Evolutionary conservation across 768 basidiomycete species (phyloP).

Genomic region (Hygrophoropsis aurantiaca): DNA sequence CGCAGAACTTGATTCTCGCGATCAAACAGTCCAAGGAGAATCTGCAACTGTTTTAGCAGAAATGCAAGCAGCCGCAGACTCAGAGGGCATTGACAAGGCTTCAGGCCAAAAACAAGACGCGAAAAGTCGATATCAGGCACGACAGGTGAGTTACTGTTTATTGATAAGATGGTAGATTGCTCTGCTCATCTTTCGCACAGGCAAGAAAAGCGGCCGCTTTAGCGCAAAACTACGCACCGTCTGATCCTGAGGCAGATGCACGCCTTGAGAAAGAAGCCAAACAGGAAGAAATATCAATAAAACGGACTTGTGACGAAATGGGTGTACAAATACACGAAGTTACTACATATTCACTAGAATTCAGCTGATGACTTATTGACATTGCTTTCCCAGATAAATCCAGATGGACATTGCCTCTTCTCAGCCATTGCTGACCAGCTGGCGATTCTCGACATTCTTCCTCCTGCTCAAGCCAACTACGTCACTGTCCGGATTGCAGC

Average conservation of each 20-base stretch:
- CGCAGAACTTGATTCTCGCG: constrained; percentile 69
- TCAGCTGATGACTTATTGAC: not conserved
- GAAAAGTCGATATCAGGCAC: constrained; percentile 65
- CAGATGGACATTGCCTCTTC: constrained; percentile 96
- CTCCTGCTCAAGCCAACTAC: constrained; percentile 59
- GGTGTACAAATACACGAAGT: constrained; percentile 68
- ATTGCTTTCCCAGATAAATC: constrained; percentile 66
- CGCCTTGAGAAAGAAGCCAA: constrained; percentile 62
- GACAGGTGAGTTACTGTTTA: constrained; percentile 52
- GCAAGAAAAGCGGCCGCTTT: constrained; percentile 70
- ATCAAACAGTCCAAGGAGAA: constrained; percentile 49
- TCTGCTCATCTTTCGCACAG: constrained; percentile 34
- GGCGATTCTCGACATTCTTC: constrained; percentile 64
- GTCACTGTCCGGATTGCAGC: constrained; percentile 63
- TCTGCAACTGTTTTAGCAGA: constrained; percentile 49
- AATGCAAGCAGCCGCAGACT: constrained; percentile 40
- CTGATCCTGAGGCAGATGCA: constrained; percentile 60
- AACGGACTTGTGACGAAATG: constrained; percentile 61
- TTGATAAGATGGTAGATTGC: not conserved
- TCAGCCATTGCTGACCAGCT: constrained; percentile 94
- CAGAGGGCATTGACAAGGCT: constrained; percentile 13
- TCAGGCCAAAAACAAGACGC: constrained; percentile 49
- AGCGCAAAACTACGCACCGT: constrained; percentile 49
- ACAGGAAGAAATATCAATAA: constrained; percentile 67
- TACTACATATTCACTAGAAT: constrained; percentile 10